Evolutionary conservation across 2,329 filamentous ascomycete species (phyloP).

Genomic region (Delphinella strobiligena): DNA sequence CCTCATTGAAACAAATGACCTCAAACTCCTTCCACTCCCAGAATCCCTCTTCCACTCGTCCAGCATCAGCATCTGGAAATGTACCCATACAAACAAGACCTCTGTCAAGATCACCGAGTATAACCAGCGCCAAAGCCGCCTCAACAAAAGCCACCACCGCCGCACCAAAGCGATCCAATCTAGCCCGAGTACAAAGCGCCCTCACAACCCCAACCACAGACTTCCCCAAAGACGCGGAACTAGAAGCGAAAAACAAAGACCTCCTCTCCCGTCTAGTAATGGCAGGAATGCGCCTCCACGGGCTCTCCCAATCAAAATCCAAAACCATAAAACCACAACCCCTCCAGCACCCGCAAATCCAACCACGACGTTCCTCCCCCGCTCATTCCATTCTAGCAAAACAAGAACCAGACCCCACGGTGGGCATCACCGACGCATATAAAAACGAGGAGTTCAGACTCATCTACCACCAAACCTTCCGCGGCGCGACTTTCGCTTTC

Average conservation of each 20-base stretch:
- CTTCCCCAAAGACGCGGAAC: slow-evolving; percentile 4
- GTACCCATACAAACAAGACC: slow-evolving; percentile 15
- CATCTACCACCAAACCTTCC: slow-evolving; percentile 40
- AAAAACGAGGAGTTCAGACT: slow-evolving; percentile 41
- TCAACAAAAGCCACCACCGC: slow-evolving; percentile 12
- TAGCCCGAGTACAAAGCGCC: slow-evolving; percentile 16
- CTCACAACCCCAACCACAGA: slow-evolving; percentile 2
- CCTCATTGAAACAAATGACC: slow-evolving; percentile 17
- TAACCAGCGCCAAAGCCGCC: slow-evolving; percentile 8
- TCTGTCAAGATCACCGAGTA: slow-evolving; percentile 19
- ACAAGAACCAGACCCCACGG: slow-evolving; percentile 16
- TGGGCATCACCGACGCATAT: slow-evolving; percentile 13
- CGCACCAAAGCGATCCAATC: slow-evolving; percentile 14
- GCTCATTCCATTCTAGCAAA: background rate
- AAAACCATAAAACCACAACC: slow-evolving; percentile 13
- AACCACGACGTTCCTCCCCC: background rate
- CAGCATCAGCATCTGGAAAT: slow-evolving; percentile 3
- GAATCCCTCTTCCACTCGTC: background rate
- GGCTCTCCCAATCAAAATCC: slow-evolving; percentile 27
- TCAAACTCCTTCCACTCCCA: slow-evolving; percentile 13
- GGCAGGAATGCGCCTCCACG: slow-evolving; percentile 41
- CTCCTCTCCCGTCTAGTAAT: slow-evolving; percentile 37
- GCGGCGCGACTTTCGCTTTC: slow-evolving; percentile 36
- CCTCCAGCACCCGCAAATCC: background rate
- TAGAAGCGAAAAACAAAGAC: slow-evolving; percentile 33